Percentiles rank a stretch among this genome's conserved stretches.
Evolutionary conservation across 805 yeast genomes (phyloP).

Genomic region (Hyphopichia homilentoma): DNA sequence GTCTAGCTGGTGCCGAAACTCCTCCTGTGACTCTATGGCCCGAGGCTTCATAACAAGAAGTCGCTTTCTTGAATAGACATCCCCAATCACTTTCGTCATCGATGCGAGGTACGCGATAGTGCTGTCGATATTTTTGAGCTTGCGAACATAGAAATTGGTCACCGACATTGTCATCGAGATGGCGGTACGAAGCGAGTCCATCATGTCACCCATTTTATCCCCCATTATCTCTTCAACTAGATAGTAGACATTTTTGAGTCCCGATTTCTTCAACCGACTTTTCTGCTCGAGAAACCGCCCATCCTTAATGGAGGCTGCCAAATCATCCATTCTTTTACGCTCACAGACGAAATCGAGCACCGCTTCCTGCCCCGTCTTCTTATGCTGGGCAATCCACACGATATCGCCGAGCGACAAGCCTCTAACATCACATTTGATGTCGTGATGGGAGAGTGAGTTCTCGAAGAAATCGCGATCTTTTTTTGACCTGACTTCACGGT

Average conservation of each 20-base stretch:
- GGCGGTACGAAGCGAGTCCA: conserved; percentile 71
- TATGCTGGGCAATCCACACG: conserved; percentile 79
- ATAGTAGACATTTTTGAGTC: conserved; percentile 65
- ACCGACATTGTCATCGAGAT: conserved; percentile 65
- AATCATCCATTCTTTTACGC: conserved; percentile 84
- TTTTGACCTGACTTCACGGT: conserved; percentile 71
- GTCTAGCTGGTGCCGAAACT: conserved; percentile 40
- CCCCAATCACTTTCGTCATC: conserved; percentile 46
- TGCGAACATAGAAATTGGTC: conserved; percentile 61
- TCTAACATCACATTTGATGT: conserved; percentile 48
- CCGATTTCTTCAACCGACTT: conserved; percentile 64
- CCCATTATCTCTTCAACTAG: conserved; percentile 73
- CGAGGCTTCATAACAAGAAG: conserved; percentile 52
- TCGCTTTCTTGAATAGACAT: conserved; percentile 23
- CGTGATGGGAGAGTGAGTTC: conserved; percentile 45
- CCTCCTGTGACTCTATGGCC: conserved; percentile 46
- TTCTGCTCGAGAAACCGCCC: conserved; percentile 91
- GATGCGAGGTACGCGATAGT: conserved; percentile 59
- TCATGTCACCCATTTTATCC: conserved; percentile 37
- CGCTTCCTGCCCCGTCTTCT: conserved; percentile 52
- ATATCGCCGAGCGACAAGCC: conserved; percentile 83
- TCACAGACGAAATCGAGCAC: conserved; percentile 83
- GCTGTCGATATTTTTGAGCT: conserved; percentile 70
- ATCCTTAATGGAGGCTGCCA: conserved; percentile 76
- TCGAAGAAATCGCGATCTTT: conserved; percentile 69